Percentiles rank a stretch among this genome's conserved stretches.
Conservation (phyloP, 2,329 filamentous ascomycete species). For the Fusarium metavorans region DNA sequence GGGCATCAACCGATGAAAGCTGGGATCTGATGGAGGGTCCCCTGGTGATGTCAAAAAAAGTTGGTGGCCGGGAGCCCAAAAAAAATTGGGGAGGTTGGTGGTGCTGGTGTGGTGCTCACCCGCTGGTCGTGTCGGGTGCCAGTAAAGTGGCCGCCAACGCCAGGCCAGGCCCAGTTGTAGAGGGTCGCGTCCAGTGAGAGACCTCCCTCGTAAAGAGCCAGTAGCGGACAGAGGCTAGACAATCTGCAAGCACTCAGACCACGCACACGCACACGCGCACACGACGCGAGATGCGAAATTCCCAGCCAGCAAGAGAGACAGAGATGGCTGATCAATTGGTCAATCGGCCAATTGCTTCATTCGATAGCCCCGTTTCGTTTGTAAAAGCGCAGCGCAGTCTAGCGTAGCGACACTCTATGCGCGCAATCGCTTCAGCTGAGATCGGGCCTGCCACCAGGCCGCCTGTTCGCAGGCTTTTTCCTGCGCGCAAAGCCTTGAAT, state of each 20-base stretch:
- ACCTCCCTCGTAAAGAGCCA: slow-evolving; percentile 27
- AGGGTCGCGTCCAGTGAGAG: slow-evolving; percentile 20
- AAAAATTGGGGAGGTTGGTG: slow-evolving; percentile 38
- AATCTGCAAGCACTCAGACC: slow-evolving; percentile 31
- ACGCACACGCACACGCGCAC: slow-evolving; percentile 21
- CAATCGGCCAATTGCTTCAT: slow-evolving; percentile 16
- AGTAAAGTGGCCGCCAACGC: slow-evolving; percentile 32
- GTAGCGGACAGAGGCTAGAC: slow-evolving; percentile 18
- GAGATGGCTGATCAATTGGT: slow-evolving; percentile 1
- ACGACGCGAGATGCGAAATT: slow-evolving; percentile 13
- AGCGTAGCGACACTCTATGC: slow-evolving; percentile 5
- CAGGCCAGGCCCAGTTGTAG: slow-evolving; percentile 29
- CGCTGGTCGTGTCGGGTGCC: not conserved
- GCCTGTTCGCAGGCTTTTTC: slow-evolving; percentile 7
- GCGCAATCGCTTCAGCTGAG: slow-evolving; percentile 18
- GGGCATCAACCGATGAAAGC: slow-evolving; percentile 21
- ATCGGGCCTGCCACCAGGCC: not conserved
- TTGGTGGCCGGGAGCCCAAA: slow-evolving; percentile 47
- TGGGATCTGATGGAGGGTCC: slow-evolving; percentile 15
- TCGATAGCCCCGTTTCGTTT: slow-evolving; percentile 2
- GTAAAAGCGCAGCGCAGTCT: not conserved
- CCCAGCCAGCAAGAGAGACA: not conserved
- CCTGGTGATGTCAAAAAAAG: slow-evolving; percentile 49
- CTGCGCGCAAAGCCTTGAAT: slow-evolving; percentile 1
- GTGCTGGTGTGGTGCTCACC: not conserved